Conservation (phyloP, 176 grass and related monocot genomes). For the Neostapfia colusana region DNA sequence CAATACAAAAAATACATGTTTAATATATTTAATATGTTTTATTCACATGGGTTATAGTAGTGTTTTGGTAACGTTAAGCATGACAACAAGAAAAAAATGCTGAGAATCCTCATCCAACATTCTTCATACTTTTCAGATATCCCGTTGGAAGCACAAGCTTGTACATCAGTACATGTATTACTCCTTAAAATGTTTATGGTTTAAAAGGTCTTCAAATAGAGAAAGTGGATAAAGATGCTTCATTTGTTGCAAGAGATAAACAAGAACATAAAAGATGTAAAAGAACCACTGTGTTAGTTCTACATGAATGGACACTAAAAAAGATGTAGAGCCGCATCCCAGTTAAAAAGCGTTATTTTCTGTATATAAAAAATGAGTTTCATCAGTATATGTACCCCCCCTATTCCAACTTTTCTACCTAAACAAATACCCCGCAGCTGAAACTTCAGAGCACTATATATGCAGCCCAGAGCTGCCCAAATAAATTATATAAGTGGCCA, state of each 20-base stretch:
- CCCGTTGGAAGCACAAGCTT: not conserved
- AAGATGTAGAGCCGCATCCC: not conserved
- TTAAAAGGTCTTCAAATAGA: slow-evolving; percentile 3
- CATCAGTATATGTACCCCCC: not conserved
- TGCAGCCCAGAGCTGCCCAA: not conserved
- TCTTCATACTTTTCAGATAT: not conserved
- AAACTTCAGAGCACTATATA: not conserved
- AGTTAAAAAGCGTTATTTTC: not conserved
- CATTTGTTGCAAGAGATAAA: not conserved
- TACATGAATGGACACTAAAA: not conserved
- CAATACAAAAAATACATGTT: not conserved
- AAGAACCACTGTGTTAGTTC: not conserved
- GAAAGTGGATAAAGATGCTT: slow-evolving; percentile 21
- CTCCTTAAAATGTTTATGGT: not conserved
- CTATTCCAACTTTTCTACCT: not conserved
- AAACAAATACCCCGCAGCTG: not conserved
- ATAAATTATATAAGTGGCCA: not conserved
- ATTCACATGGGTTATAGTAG: not conserved
- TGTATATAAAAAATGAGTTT: not conserved
- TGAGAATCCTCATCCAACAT: not conserved
- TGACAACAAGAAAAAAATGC: slow-evolving; percentile 7
- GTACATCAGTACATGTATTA: not conserved
- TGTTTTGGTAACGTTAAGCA: slow-evolving; percentile 3
- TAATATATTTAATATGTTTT: too few relatives aligned
- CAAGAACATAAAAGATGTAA: not conserved